Evolutionary conservation across 257 asterid genomes (phyloP), one percentile per base, ranked within the genome.

Genomic region (Solanum etuberosum): DNA sequence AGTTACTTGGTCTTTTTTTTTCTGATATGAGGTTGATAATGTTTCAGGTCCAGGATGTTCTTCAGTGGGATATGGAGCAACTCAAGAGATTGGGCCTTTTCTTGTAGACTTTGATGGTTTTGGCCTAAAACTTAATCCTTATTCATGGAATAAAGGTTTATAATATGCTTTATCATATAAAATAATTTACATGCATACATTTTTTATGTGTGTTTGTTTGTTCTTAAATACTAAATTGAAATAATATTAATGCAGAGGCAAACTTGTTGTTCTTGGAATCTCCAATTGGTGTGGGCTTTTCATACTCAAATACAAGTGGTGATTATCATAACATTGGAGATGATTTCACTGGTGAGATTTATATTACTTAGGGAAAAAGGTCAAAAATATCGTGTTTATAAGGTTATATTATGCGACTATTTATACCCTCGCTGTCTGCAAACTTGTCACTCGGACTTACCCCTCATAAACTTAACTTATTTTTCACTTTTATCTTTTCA

Each of bases 61-160:
- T 37, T 96, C 99, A 81, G 99, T 94, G 91, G 98, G 98, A 92
- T 96, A 96, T 86, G 99, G 99, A 87, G 99, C 98, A 90, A 94
- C 99, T 57, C 98, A 96, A 92, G 98, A 96, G 86, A 95, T 96
- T 86, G 99, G 99, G 85, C 99, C 99, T 83, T 95, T 96, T 90
- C 92, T 96, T 31, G 91, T 96, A 48, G 95, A 92, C 88, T 72
- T 81, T 23, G 91, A 93, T 86, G 96, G 95, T 40, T 87, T 74
- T 86, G 89, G 89, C 94, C 90, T 96, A 71, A 89, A 86, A 87
- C 87, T 86, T n/a, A 96, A 96, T 90, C 89, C 98, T 29, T 96
- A 90, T 71, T 90, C 99, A 8, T 96, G 99, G 99, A 96, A 92
- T 91, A 93, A 86, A 93, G 99, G 99, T 96, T 42, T 84, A 25